These are phyloP conservation scores for Cucurbita maxima DNA, from an alignment of 306 rosid species.

Conservation along the genomic window DNA sequence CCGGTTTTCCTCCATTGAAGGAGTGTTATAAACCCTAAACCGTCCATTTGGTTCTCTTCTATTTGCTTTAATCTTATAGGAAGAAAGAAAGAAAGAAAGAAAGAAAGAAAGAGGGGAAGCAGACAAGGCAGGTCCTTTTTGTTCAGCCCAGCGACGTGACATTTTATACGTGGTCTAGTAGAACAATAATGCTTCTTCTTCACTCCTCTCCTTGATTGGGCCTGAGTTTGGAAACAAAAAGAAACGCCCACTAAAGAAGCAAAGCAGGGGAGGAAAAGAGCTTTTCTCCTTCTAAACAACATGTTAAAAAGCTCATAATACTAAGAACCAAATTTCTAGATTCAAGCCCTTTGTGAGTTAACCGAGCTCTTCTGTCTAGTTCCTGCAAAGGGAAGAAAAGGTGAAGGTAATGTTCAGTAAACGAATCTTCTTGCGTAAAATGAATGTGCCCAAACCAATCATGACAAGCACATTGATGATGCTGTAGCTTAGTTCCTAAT, in stretches of 20 bases:
- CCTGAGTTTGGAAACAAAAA: background rate
- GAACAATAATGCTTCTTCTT: background rate
- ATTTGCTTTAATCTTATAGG: background rate
- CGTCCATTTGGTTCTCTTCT: conserved; percentile 3
- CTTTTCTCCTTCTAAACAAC: background rate
- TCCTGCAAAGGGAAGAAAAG: background rate
- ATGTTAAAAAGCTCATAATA: background rate
- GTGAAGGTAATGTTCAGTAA: background rate
- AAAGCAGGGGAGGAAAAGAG: background rate
- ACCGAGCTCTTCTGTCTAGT: background rate
- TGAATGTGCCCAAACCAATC: background rate
- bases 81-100: background rate
- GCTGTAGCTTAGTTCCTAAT: background rate
- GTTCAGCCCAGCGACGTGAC: conserved; percentile 10
- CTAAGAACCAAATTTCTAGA: background rate
- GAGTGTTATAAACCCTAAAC: background rate
- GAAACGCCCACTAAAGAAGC: background rate
- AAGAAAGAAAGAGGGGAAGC: background rate
- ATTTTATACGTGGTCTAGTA: background rate
- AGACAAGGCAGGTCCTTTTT: conserved; percentile 11
- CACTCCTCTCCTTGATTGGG: background rate
- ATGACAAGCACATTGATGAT: conserved; percentile 1
- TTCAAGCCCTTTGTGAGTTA: background rate
- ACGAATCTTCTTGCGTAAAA: conserved; percentile 1
- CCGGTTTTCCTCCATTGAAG: background rate